These are phyloP conservation scores for Tetrapisispora pingtungensis DNA, from an alignment of 805 yeast genomes.

Conservation along the genomic window DNA sequence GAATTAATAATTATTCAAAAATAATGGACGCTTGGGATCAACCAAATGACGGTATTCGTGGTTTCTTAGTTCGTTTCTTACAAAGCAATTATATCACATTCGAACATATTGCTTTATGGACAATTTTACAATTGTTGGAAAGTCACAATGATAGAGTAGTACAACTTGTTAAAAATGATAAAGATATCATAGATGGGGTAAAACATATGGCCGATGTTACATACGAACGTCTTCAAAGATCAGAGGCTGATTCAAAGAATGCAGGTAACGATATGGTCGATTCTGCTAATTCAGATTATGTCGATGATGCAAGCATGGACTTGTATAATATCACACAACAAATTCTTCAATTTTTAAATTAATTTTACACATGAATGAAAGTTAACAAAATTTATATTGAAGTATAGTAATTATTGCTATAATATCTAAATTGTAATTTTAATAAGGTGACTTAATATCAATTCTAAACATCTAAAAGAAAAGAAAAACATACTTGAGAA, in stretches of 20 bases:
- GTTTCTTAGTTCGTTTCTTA: constrained; percentile 72
- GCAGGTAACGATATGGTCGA: constrained; percentile 12
- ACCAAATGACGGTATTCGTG: constrained; percentile 78
- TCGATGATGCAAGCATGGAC: constrained; percentile 55
- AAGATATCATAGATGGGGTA: constrained; percentile 44
- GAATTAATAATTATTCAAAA: constrained; percentile 73
- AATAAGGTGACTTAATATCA: neutral
- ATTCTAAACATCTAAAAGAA: neutral
- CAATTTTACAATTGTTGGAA: constrained; percentile 84
- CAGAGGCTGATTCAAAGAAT: constrained; percentile 14
- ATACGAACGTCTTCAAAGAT: constrained; percentile 23
- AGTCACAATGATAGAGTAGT: constrained; percentile 59
- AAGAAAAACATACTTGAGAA: neutral
- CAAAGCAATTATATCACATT: constrained; percentile 82
- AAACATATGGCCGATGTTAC: constrained; percentile 36
- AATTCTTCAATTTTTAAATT: constrained; percentile 40
- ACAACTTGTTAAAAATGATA: constrained; percentile 45
- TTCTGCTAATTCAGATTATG: constrained; percentile 30
- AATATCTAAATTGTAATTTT: neutral
- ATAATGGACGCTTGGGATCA: constrained; percentile 69
- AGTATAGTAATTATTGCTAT: neutral
- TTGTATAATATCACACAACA: constrained; percentile 59
- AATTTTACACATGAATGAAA: neutral
- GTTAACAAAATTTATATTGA: neutral
- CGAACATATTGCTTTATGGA: constrained; percentile 97